Base-by-base conservation (phyloP, 140 eudicot species). In the Artemisia princeps region DNA sequence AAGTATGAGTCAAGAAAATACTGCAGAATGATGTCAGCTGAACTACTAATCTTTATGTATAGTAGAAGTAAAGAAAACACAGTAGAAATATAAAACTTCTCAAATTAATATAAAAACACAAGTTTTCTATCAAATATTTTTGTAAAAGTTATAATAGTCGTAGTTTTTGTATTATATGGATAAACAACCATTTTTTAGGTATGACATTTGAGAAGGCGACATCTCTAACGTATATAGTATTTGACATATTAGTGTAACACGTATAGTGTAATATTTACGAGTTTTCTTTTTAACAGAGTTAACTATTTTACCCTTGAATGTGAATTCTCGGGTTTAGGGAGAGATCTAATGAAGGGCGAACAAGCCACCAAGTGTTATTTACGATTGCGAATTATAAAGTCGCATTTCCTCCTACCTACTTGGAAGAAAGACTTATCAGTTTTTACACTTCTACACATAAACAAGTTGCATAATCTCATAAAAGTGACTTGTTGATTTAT, bases 51-150 rank as follows among this genome's bases (percentile, higher is more conserved):
- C 50, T 26, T 12, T 50, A 14, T 65, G 60, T 65, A 46, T 13
- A 28, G 14, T 51, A 9, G 15, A 65, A 65, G 60, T 14, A 50
- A 65, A 65, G 60, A 49, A 50, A 65, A 50, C 14, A 65, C 48
- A n/a, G 44, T 37, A 37, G 44, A 0, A 37, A 5, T 30, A 30
- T 30, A 4, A 30, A 30, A 30, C 8, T 4, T 30, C 8, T 30
- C 40, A 30, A 30, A 30, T 30, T 26, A 6, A 37, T 6, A 37
- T 6, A 7, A 37, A 37, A 33, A 37, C 44, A 6, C n/a, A 11
- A 52, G 57, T 13, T 52, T 52, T 52, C 2, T 52, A 14, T 53
- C 15, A 6, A 4, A 53, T 15, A 20, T 48, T 48, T 48, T 48
- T 2, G 58, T 53, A 53, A 53, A 53, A 15, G 8, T 3, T 53